phyloP scores from a whole-genome alignment of 2,329 filamentous ascomycete genomes.

The Xylariaceae sp. region DNA sequence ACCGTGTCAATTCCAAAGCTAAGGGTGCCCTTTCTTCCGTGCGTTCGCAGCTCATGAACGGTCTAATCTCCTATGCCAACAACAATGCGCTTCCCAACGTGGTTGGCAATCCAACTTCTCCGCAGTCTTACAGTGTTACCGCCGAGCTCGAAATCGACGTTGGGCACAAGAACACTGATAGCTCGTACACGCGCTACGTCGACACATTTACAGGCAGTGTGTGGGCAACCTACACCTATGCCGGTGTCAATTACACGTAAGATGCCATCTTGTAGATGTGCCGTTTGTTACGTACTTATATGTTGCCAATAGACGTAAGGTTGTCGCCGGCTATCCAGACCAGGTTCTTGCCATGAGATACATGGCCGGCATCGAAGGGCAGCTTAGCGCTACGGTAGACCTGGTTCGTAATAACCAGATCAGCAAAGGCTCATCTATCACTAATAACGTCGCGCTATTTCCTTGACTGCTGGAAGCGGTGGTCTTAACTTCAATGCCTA shows the following conservation, averaged over 20 bases:
- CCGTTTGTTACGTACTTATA: too few species aligned
- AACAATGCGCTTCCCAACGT: not conserved
- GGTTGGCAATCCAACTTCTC: too few species aligned
- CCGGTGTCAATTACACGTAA: constrained; percentile 14
- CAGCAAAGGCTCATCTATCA: not conserved
- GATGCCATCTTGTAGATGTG: not conserved
- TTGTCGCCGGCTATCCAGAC: constrained; percentile 7
- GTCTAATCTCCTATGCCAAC: not conserved
- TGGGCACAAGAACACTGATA: not conserved
- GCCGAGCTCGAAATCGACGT: constrained; percentile 13
- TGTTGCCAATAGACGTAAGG: constrained; percentile 19
- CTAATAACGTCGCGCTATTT: not conserved
- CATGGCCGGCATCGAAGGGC: not conserved
- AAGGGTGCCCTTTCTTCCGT: not conserved
- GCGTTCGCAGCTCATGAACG: constrained; percentile 1
- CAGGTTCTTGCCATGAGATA: constrained; percentile 14
- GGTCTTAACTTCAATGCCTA: too few species aligned
- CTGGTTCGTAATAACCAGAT: constrained; percentile 2
- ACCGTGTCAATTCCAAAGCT: not conserved
- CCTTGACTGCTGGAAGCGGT: too few species aligned
- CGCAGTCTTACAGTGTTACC: constrained; percentile 7
- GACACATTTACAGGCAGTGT: constrained; percentile 10
- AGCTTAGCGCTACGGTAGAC: constrained; percentile 1
- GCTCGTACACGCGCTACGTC: constrained; percentile 7
- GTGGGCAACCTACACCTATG: constrained; percentile 3